Base-by-base conservation (phyloP, 176 grass and related monocot genomes). In the Hsuehochloa calcarea region DNA sequence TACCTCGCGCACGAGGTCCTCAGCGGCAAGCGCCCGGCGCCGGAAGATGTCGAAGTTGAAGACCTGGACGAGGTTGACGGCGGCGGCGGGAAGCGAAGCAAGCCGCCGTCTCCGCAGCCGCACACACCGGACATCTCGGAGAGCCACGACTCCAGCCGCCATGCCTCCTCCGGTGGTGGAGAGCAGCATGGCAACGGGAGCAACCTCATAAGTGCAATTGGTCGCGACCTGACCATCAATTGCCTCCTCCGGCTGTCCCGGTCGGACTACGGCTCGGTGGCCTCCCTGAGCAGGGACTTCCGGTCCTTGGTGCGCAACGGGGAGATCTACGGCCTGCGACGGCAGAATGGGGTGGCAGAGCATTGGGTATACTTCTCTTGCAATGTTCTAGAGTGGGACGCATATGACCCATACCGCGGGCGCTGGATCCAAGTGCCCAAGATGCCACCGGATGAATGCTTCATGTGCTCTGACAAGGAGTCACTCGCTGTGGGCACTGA, bases 291-390 rank as follows among this genome's bases (percentile, higher is more conserved):
- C 93, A 70, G 61, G 29, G 87, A 90, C 86, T 99, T 99, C 88
- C 85, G 86, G 19, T 75, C 86, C 7, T 77, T 96, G 64, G 80
- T 99, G 59, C 90, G 88, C 70, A 82, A 41, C 1, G 93, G 93
- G 68, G 96, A 99, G 88, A 89, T 99, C 77, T 99, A 99, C 77
- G 85, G 86, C 40, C 84, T 96, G 26, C 86, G 96, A 43, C 88
- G 84, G 64, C 87, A 86, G 66, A 80, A 74, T n/a, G 91, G 86
- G 10, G 80, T 96, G 22, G 60, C 91, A 0, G 96, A 99, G 70
- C 88, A 96, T 61, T 99, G 96, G 96, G 84, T 99, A n/a, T 99
- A 99, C 60, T 99, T 96, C 90, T 99, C 93, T 0, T 99, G 96
- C 74, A 94, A 90, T 55, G 90, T 93, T 47, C 91, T 88, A 5